Evolutionary conservation across 2,329 filamentous ascomycete species (phyloP).

Genomic region (Thelonectria discophora): DNA sequence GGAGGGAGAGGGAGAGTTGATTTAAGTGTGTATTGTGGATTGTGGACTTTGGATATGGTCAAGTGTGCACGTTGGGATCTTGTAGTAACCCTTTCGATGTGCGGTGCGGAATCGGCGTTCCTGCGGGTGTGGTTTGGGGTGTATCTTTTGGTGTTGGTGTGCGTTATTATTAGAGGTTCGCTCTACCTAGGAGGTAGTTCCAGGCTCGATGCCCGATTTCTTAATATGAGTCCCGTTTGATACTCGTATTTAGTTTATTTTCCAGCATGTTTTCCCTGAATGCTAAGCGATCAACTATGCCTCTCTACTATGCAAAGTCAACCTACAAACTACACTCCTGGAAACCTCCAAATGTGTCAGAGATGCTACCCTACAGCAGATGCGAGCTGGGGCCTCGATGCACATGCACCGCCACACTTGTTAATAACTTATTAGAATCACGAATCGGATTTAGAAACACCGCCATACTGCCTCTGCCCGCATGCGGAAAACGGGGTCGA

Average conservation of each 20-base stretch:
- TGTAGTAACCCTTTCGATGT: not conserved
- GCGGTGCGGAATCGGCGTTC: conserved; percentile 16
- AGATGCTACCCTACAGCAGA: not conserved
- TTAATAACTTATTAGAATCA: no score
- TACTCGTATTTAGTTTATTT: no score
- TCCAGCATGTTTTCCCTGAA: no score
- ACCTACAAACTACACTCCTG: not conserved
- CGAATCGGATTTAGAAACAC: no score
- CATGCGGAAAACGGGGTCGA: not conserved
- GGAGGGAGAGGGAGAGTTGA: conserved; percentile 64
- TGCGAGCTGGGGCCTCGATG: not conserved
- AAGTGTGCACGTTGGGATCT: not conserved
- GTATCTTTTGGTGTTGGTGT: no score
- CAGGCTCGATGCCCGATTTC: no score
- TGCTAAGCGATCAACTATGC: no score
- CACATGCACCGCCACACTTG: not conserved
- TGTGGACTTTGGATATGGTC: not conserved
- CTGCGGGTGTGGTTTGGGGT: not conserved
- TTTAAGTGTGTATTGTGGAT: conserved; percentile 40
- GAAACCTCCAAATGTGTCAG: not conserved
- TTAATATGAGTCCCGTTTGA: no score
- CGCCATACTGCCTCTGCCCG: no score
- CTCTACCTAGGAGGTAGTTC: no score
- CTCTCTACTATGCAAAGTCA: no score
- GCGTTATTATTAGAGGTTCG: no score